phyloP scores from a whole-genome alignment of 768 basidiomycete genomes.

The Serendipita sp. region DNA sequence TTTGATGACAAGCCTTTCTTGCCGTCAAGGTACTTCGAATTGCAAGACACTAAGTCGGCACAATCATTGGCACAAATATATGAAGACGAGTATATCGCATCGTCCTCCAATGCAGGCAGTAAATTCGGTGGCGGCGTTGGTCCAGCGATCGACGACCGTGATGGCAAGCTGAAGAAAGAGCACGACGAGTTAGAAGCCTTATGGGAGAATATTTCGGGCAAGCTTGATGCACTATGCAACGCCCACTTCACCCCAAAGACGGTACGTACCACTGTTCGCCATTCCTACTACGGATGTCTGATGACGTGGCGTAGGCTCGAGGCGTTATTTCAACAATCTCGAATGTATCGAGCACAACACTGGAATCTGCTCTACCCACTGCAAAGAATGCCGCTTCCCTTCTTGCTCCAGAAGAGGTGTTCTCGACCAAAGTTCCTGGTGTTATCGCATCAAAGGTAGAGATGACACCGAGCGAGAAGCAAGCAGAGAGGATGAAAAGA shows the following conservation, averaged over 20 bases:
- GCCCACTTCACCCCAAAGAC: constrained; percentile 91
- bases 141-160: constrained; percentile 51
- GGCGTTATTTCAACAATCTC: constrained; percentile 69
- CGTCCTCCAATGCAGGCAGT: constrained; percentile 24
- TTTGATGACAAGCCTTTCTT: constrained; percentile 78
- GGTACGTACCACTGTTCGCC: constrained; percentile 30
- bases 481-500: constrained; percentile 31
- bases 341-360: constrained; percentile 61
- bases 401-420: constrained; percentile 89
- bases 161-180: constrained; percentile 76
- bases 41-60: constrained; percentile 75
- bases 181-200: constrained; percentile 70
- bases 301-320: constrained; percentile 47
- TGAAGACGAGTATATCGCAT: constrained; percentile 75
- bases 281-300: constrained; percentile 7
- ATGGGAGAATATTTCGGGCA: constrained; percentile 76
- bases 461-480: constrained; percentile 74
- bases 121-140: constrained; percentile 26
- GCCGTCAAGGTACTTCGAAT: constrained; percentile 75
- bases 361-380: constrained; percentile 87
- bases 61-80: constrained; percentile 93
- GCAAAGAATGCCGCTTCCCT: constrained; percentile 57
- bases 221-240: constrained; percentile 88
- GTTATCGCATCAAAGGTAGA: constrained; percentile 56
- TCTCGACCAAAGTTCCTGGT: constrained; percentile 36